These are phyloP conservation scores for Colletotrichum lini DNA, from an alignment of 2,329 filamentous ascomycete species.

Conservation along the genomic window DNA sequence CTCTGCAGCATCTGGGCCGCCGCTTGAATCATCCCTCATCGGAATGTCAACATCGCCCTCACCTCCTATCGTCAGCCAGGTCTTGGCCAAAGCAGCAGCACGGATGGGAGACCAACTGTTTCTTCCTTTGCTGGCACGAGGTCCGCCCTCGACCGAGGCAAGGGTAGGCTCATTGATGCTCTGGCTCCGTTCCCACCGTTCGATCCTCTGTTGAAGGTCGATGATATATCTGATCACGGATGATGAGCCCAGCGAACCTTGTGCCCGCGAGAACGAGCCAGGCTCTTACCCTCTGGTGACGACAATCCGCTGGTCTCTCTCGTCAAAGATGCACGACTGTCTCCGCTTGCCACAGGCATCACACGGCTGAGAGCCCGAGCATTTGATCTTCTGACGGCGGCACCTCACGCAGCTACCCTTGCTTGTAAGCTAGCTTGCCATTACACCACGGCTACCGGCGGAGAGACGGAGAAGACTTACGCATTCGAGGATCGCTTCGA, in stretches of 20 bases:
- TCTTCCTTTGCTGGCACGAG: slow-evolving; percentile 13
- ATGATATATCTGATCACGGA: slow-evolving; percentile 42
- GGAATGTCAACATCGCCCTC: slow-evolving; percentile 21
- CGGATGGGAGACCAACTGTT: slow-evolving; percentile 15
- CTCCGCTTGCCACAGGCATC: slow-evolving; percentile 60
- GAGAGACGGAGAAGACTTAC: slow-evolving; percentile 21
- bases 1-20: slow-evolving; percentile 1
- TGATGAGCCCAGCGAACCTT: slow-evolving; percentile 17
- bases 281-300: slow-evolving; percentile 60
- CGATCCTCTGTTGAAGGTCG: slow-evolving; percentile 42
- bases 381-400: slow-evolving; percentile 62
- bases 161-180: slow-evolving; percentile 24
- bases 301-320: slow-evolving; percentile 63
- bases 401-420: slow-evolving; percentile 58
- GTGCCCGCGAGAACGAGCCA: background rate
- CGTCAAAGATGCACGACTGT: slow-evolving; percentile 59
- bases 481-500: slow-evolving; percentile 44
- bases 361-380: slow-evolving; percentile 60
- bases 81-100: background rate
- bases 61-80: slow-evolving; percentile 12
- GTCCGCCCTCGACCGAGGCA: slow-evolving; percentile 24
- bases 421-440: background rate
- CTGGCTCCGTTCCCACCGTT: slow-evolving; percentile 33
- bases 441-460: too few species aligned
- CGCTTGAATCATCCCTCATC: slow-evolving; percentile 8